Conservation (phyloP, 176 grass and related monocot genomes). For the Alopecurus myosuroides region DNA sequence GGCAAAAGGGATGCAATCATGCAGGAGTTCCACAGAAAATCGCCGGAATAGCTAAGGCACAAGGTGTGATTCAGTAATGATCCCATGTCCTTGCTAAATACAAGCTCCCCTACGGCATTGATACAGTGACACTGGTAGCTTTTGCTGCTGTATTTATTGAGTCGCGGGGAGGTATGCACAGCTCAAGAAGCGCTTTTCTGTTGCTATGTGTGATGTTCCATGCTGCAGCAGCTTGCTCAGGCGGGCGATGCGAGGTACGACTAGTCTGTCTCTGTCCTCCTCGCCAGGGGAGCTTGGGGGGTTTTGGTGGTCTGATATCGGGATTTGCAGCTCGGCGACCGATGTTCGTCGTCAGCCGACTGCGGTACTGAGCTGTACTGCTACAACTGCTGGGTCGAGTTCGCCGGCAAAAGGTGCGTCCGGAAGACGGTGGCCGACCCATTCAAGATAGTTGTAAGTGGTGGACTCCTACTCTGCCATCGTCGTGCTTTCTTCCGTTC, state of each 20-base stretch:
- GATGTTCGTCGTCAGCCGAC: constrained; percentile 25
- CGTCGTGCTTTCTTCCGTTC: no score
- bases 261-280: not conserved
- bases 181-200: not conserved
- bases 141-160: not conserved
- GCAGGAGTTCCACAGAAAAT: not conserved
- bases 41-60: not conserved
- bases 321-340: constrained; percentile 30
- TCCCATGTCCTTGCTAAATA: not conserved
- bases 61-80: not conserved
- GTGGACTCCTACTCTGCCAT: not conserved
- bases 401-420: constrained; percentile 30
- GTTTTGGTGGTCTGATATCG: not conserved
- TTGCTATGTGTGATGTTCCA: not conserved
- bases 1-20: not conserved
- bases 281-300: not conserved
- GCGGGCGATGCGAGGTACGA: constrained; percentile 29
- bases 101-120: not conserved
- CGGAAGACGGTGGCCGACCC: constrained; percentile 17
- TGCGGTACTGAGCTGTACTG: constrained; percentile 37
- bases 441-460: constrained; percentile 25
- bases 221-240: constrained; percentile 27
- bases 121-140: not conserved
- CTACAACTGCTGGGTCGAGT: constrained; percentile 17
- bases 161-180: not conserved